Evolutionary conservation across 371 early-diverging fungal species (phyloP).

Genomic region (Actinomortierella wolfii): DNA sequence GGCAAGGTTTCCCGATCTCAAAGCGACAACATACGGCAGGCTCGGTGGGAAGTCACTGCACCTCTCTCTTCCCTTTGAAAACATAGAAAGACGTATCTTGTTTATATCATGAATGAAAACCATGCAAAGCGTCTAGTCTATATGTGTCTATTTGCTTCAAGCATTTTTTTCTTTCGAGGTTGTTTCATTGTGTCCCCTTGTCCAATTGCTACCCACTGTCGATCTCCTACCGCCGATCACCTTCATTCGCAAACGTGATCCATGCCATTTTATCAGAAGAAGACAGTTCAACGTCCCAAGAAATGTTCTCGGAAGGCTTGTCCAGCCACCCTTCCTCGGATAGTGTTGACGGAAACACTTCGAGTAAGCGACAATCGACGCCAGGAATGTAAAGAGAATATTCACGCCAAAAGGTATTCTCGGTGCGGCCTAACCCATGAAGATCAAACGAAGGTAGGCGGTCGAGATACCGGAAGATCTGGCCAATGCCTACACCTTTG

Average conservation of each 20-base stretch:
- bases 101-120: too few relatives aligned
- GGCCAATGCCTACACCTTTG: conserved; percentile 64
- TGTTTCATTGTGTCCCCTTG: too few relatives aligned
- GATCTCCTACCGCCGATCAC: too few relatives aligned
- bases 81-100: not conserved
- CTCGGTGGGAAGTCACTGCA: conserved; percentile 13
- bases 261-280: conserved; percentile 8
- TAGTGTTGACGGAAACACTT: conserved; percentile 52
- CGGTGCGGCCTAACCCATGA: conserved; percentile 52
- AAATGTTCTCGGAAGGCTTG: conserved; percentile 7
- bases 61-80: conserved; percentile 18
- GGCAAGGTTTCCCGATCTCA: conserved; percentile 50
- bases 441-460: conserved; percentile 56
- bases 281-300: conserved; percentile 4
- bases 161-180: too few relatives aligned
- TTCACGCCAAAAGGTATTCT: conserved; percentile 54
- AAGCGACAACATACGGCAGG: conserved; percentile 40
- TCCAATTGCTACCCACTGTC: too few relatives aligned
- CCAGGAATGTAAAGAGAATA: conserved; percentile 54
- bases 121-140: too few relatives aligned
- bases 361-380: conserved; percentile 55
- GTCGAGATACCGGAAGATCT: conserved; percentile 61
- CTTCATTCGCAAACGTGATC: conserved; percentile 9
- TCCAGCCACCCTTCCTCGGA: conserved; percentile 47
- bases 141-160: too few relatives aligned